Percentiles rank a stretch among this genome's conserved stretches.
Conservation (phyloP, 164 flowering plant genomes). For the Protea cynaroides region DNA sequence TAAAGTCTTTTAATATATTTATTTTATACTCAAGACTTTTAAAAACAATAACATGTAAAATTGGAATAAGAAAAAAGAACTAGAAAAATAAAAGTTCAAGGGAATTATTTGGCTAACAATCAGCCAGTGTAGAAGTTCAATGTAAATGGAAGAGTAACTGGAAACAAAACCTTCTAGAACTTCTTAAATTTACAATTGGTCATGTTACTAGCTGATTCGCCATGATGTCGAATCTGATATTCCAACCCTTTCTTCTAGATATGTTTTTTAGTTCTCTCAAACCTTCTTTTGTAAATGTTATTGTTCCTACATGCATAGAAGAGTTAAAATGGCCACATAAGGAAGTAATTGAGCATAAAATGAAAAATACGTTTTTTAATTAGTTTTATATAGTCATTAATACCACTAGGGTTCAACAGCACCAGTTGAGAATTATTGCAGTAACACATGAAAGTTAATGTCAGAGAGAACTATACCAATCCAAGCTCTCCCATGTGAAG, state of each 20-base stretch:
- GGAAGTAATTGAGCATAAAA: not conserved
- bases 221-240: too few relatives aligned
- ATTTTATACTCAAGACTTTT: too few relatives aligned
- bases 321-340: not conserved
- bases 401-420: not conserved
- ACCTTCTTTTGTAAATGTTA: too few relatives aligned
- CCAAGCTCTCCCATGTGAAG: slow-evolving; percentile 12
- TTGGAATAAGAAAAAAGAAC: too few relatives aligned
- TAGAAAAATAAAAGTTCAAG: too few relatives aligned
- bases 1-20: too few relatives aligned
- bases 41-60: too few relatives aligned
- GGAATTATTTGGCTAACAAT: not conserved
- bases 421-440: not conserved
- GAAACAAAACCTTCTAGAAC: too few relatives aligned
- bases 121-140: not conserved
- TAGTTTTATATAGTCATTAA: too few relatives aligned
- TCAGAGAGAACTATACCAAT: slow-evolving; percentile 15
- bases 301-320: not conserved
- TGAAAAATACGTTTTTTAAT: not conserved
- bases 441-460: not conserved
- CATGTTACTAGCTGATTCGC: too few relatives aligned
- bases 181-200: too few relatives aligned
- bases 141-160: too few relatives aligned
- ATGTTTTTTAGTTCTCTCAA: not conserved
- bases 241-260: not conserved